Conservation (phyloP, 129 eudicot species). For the Heracleum sosnowskyi region DNA sequence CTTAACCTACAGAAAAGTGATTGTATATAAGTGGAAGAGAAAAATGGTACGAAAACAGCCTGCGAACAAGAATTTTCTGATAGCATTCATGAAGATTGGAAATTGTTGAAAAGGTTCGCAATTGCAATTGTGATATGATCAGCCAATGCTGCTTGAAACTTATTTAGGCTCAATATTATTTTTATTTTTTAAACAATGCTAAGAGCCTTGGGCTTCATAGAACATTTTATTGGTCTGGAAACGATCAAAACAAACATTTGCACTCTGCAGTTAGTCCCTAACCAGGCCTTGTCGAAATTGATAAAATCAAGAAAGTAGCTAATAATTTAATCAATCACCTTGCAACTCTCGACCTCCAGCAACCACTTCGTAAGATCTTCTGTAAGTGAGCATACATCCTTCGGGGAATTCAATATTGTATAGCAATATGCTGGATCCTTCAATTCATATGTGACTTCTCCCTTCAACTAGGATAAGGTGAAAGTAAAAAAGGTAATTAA, state of each 20-base stretch:
- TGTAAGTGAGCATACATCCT: conserved; percentile 71
- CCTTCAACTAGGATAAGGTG: conserved; percentile 36
- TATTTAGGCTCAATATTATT: neutral
- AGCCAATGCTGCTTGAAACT: neutral
- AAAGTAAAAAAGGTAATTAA: neutral
- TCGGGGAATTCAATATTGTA: conserved; percentile 43
- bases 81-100: neutral
- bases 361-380: conserved; percentile 72
- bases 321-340: conserved; percentile 38
- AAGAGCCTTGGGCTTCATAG: neutral
- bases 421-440: conserved; percentile 94
- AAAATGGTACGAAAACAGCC: neutral
- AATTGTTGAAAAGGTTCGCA: neutral
- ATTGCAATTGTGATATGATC: neutral
- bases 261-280: neutral
- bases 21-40: conserved; percentile 8
- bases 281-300: neutral
- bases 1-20: conserved; percentile 40
- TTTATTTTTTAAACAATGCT: neutral
- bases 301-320: neutral
- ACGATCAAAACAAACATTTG: neutral
- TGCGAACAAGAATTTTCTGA: neutral
- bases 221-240: neutral
- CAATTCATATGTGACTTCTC: conserved; percentile 83
- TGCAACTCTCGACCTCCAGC: conserved; percentile 71